Percentiles rank a stretch among this genome's conserved stretches.
Evolutionary conservation across 2,329 filamentous ascomycete genomes (phyloP).

Genomic region (Xylariaceae sp.): DNA sequence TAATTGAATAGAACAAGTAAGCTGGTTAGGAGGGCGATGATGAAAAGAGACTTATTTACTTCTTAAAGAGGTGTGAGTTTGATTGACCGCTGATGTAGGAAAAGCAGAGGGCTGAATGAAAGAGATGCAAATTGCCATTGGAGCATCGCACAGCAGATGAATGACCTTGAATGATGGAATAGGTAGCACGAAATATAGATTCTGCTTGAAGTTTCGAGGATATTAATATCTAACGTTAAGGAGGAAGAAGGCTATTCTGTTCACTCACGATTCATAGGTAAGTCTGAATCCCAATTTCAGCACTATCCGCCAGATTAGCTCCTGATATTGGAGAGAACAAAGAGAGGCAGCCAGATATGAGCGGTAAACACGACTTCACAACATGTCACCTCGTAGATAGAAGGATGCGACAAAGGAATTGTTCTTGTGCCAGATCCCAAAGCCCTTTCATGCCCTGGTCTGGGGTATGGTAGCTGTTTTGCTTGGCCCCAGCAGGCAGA

Average conservation of each 20-base stretch:
- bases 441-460: not conserved
- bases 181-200: slow-evolving; percentile 5
- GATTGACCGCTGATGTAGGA: too few relatives aligned
- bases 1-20: too few relatives aligned
- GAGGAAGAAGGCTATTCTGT: not conserved
- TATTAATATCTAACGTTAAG: slow-evolving; percentile 9
- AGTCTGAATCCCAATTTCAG: slow-evolving; percentile 1
- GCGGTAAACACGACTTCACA: not conserved
- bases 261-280: not conserved
- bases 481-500: not conserved
- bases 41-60: too few relatives aligned
- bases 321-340: slow-evolving; percentile 21
- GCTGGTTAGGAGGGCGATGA: too few relatives aligned
- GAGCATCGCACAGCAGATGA: slow-evolving; percentile 3
- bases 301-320: slow-evolving; percentile 1
- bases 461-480: slow-evolving; percentile 5
- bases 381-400: not conserved
- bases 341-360: slow-evolving; percentile 45
- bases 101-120: too few relatives aligned
- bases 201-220: slow-evolving; percentile 8
- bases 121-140: too few relatives aligned
- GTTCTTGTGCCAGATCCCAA: slow-evolving; percentile 2
- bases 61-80: too few relatives aligned
- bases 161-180: slow-evolving; percentile 6
- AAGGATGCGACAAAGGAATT: slow-evolving; percentile 2